Percentiles rank a stretch among this genome's conserved stretches.
Evolutionary conservation across 768 basidiomycete genomes (phyloP).

Genomic region (Agaricus subrufescens): DNA sequence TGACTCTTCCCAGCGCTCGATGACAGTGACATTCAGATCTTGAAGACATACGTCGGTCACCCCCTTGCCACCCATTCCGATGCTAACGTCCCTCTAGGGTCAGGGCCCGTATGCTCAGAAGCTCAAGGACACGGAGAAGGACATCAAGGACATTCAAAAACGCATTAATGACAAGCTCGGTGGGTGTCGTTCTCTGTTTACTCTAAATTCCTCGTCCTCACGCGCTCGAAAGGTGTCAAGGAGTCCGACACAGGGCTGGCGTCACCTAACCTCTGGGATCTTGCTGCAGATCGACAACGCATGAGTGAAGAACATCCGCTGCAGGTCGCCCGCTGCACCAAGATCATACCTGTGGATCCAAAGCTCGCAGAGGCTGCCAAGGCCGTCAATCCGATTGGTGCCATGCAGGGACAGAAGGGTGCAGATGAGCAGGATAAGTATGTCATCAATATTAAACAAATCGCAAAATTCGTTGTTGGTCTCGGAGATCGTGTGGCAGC

Average conservation of each 20-base stretch:
- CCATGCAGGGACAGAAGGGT: constrained; percentile 84
- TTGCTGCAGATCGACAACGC: constrained; percentile 86
- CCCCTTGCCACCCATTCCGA: background rate
- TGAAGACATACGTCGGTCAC: constrained; percentile 88
- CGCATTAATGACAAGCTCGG: constrained; percentile 98
- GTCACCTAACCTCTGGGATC: constrained; percentile 96
- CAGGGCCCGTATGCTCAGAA: constrained; percentile 95
- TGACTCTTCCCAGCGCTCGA: constrained; percentile 66
- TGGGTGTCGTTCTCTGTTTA: constrained; percentile 20
- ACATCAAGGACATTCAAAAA: constrained; percentile 95
- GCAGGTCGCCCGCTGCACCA: constrained; percentile 97
- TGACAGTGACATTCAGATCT: constrained; percentile 97
- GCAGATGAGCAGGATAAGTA: constrained; percentile 99
- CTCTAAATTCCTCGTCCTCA: constrained; percentile 4
- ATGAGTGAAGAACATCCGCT: constrained; percentile 91
- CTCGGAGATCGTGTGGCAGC: constrained; percentile 94
- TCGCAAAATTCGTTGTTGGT: constrained; percentile 98
- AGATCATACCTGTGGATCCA: constrained; percentile 86
- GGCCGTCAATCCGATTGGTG: constrained; percentile 74
- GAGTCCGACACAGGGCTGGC: constrained; percentile 98
- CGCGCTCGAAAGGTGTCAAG: constrained; percentile 68
- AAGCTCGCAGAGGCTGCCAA: constrained; percentile 74
- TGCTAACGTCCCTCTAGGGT: constrained; percentile 49
- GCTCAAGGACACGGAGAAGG: constrained; percentile 84
- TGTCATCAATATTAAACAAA: constrained; percentile 99